Conservation (phyloP, 1,284 basidiomycete genomes). For the Meripilus lineatus region DNA sequence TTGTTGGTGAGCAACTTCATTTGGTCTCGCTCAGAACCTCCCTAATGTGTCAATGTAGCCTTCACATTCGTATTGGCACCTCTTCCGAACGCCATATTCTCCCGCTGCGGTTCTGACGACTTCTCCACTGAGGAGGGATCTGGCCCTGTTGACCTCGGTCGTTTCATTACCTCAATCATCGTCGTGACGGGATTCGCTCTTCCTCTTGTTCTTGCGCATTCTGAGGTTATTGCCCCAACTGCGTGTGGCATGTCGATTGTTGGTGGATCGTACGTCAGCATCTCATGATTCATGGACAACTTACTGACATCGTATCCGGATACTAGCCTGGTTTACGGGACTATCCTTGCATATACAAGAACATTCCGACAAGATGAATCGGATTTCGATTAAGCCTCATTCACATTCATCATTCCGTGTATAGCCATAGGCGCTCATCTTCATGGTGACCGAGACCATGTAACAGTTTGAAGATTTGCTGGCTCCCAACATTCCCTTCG, state of each 20-base stretch:
- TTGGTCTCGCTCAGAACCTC: too few species aligned
- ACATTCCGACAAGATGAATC: conserved; percentile 76
- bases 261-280: conserved; percentile 72
- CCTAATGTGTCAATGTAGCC: too few species aligned
- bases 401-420: too few species aligned
- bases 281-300: conserved; percentile 11
- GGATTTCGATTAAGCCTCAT: conserved; percentile 66
- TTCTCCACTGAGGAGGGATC: conserved; percentile 61
- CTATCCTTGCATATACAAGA: conserved; percentile 84
- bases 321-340: conserved; percentile 85
- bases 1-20: conserved; percentile 77
- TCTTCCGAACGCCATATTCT: conserved; percentile 87
- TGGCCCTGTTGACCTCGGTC: conserved; percentile 75
- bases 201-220: conserved; percentile 89
- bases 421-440: too few species aligned
- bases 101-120: conserved; percentile 84
- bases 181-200: conserved; percentile 93
- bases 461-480: too few species aligned
- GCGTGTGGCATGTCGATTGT: conserved; percentile 94
- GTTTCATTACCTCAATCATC: conserved; percentile 88
- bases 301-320: background rate
- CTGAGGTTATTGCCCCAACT: conserved; percentile 78
- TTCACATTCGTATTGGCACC: conserved; percentile 95
- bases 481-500: too few species aligned
- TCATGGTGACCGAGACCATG: too few species aligned